phyloP scores from a whole-genome alignment of 2,329 filamentous ascomycete species.

The Pseudogymnoascus sp. region DNA sequence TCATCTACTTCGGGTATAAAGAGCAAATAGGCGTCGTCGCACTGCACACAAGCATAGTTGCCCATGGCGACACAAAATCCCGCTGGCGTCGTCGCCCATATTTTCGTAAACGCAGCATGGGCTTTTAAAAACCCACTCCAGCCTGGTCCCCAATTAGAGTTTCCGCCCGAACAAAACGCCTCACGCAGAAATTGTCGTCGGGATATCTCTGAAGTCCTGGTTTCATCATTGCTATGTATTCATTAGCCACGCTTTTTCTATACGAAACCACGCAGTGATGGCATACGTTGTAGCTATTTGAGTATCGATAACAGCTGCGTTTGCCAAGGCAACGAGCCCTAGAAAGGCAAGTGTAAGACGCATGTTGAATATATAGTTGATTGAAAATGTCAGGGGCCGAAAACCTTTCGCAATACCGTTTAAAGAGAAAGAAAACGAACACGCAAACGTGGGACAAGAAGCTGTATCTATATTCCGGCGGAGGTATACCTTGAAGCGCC shows the following conservation, averaged over 20 bases:
- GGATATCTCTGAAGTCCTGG: not conserved
- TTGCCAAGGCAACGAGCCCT: not conserved
- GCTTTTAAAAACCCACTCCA: not conserved
- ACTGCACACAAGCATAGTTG: not conserved
- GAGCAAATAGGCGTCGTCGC: not conserved
- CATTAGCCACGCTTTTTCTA: not conserved
- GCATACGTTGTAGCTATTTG: not conserved
- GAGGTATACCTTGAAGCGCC: not conserved
- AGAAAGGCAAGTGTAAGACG: not conserved
- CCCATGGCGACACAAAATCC: not conserved
- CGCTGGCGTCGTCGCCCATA: not conserved
- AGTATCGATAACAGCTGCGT: not conserved
- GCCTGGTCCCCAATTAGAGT: not conserved
- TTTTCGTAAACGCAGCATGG: not conserved
- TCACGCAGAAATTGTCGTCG: too few species aligned
- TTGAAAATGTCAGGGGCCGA: not conserved
- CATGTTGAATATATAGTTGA: not conserved
- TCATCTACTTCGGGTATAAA: not conserved
- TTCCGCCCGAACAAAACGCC: too few species aligned
- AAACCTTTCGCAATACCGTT: not conserved
- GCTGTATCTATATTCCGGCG: not conserved
- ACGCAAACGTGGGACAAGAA: not conserved
- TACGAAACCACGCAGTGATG: not conserved
- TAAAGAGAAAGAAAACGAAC: not conserved
- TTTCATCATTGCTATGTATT: not conserved